Base-by-base conservation (phyloP, 192 early-diverging fungal species). In the Backusella sp. region DNA sequence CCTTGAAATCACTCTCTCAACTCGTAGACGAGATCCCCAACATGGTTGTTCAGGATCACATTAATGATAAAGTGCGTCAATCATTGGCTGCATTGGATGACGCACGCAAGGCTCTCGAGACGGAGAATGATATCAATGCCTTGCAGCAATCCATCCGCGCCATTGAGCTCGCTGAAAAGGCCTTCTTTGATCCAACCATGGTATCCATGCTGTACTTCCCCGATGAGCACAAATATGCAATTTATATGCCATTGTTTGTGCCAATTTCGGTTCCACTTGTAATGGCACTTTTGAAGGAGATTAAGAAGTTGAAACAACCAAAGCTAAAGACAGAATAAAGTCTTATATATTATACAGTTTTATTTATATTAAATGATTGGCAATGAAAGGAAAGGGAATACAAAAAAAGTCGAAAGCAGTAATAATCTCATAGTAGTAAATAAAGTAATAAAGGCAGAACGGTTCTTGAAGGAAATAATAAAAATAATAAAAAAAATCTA, bases 181-280 rank as follows among this genome's bases (percentile, higher is more conserved):
- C 98, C 6, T 99, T 99, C 79, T 98, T 98, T 89, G 95, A 99
- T 78, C 96, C 96, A 0, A 95, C 95, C 12, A 98, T 99, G 98
- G 96, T 99, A 0, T 92, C 95, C 5, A 89, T 98, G 90, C 85
- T 98, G 6, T 99, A 99, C 78, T 99, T 99, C 84, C 98, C 98
- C 6, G 93, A 96, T 73, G 96, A 99, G 81, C 98, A 99, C 85
- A 98, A 95, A 82, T 95, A 93, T 71, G 98, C 97, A 17, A 94
- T 99, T 41, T 99, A 99, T 74, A 92, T 97, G 92, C 97, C 97
- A 12, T 85, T 96, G 70, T 97, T 98, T 83, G 88, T 98, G 15
- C 97, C 97, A 6, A 91, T 94, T 32, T 90, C 88, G 6, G 89
- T 96, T 4, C 92, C 92, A 0, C 72, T 97, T 4, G 30, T 95